A percentile compares a stretch with the other conserved stretches of the same genome.
Evolutionary conservation across 345 rosid genomes (phyloP).

Genomic region (Microcos paniculata): DNA sequence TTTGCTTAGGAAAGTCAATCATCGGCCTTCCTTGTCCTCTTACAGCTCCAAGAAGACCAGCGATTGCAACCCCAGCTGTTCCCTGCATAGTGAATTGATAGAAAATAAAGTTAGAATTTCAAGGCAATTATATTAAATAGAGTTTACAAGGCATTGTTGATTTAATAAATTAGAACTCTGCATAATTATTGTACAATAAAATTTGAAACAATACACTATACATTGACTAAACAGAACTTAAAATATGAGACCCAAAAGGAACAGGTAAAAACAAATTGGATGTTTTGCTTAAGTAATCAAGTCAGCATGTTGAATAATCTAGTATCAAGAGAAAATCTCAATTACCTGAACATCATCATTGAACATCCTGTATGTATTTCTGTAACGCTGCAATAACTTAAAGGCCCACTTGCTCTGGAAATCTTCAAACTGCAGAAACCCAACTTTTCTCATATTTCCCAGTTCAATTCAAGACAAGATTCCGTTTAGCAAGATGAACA

Average conservation of each 20-base stretch:
- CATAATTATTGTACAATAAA: background rate
- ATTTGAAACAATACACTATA: background rate
- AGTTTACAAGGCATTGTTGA: background rate
- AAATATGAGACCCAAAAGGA: background rate
- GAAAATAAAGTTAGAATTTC: background rate
- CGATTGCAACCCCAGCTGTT: slow-evolving; percentile 97
- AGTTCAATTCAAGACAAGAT: background rate
- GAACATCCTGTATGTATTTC: slow-evolving; percentile 83
- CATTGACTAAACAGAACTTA: background rate
- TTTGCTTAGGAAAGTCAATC: slow-evolving; percentile 96
- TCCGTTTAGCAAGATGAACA: slow-evolving; percentile 15
- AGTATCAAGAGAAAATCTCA: slow-evolving; percentile 13
- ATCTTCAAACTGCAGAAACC: slow-evolving; percentile 82
- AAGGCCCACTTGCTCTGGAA: slow-evolving; percentile 99
- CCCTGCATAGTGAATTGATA: slow-evolving; percentile 45
- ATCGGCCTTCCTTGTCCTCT: slow-evolving; percentile 97
- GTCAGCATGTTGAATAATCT: background rate
- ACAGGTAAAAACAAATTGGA: slow-evolving; percentile 6
- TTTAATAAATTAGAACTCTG: background rate
- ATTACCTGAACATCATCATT: slow-evolving; percentile 99
- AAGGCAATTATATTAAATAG: background rate
- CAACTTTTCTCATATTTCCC: slow-evolving; percentile 9
- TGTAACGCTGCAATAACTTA: slow-evolving; percentile 89
- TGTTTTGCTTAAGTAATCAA: background rate
- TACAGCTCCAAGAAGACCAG: slow-evolving; percentile 98